A percentile compares a stretch with the other conserved stretches of the same genome.
Conservation (phyloP, 441 rosid species). For the Croton laevigatus region DNA sequence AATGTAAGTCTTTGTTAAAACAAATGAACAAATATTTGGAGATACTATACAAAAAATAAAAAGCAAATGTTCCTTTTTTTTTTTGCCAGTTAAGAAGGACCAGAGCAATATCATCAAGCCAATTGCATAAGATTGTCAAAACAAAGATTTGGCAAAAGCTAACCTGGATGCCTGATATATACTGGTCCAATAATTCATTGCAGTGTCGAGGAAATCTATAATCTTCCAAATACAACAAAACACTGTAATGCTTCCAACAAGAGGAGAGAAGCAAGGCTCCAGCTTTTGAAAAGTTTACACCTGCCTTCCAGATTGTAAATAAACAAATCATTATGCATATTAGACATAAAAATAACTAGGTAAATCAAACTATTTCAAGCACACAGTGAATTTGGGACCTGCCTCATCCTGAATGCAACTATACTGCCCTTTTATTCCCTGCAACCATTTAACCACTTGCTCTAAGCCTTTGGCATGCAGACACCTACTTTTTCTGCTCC, state of each 20-base stretch:
- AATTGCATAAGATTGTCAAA: constrained; percentile 5
- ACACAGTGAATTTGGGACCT: constrained; percentile 44
- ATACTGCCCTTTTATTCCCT: constrained; percentile 49
- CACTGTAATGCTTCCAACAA: constrained; percentile 86
- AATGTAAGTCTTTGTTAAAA: neutral
- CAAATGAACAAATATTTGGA: neutral
- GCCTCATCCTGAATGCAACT: constrained; percentile 54
- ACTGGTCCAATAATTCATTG: constrained; percentile 69
- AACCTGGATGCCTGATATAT: constrained; percentile 84
- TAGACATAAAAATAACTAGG: constrained; percentile 19
- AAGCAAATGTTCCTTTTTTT: neutral
- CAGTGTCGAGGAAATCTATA: constrained; percentile 48
- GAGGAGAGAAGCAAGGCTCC: constrained; percentile 69
- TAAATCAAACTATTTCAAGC: constrained; percentile 18
- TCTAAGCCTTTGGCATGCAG: constrained; percentile 82
- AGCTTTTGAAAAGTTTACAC: constrained; percentile 29
- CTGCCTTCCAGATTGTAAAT: constrained; percentile 38
- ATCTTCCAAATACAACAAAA: constrained; percentile 77
- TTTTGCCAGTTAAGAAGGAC: neutral
- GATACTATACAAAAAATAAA: neutral
- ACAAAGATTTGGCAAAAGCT: constrained; percentile 17
- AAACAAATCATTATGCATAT: constrained; percentile 21
- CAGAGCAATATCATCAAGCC: neutral
- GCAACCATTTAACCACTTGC: constrained; percentile 80
- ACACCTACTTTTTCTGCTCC: constrained; percentile 80